Percentiles rank a stretch among this genome's conserved stretches.
Conservation (phyloP, 768 basidiomycete species). For the Paxillus involutus region DNA sequence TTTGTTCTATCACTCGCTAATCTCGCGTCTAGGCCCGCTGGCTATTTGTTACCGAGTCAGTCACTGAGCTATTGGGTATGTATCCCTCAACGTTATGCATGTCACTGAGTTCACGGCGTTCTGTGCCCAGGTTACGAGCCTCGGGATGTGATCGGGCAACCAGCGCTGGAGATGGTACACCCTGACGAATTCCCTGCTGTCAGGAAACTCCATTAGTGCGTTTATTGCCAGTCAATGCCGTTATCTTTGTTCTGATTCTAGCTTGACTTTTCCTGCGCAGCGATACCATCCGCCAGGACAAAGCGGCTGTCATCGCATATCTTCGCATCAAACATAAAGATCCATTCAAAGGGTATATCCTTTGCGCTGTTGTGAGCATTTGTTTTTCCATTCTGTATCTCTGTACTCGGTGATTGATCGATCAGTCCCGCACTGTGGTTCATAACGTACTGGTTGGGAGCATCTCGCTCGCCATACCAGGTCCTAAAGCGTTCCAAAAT, state of each 20-base stretch:
- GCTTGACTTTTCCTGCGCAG: constrained; percentile 33
- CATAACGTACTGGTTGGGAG: constrained; percentile 76
- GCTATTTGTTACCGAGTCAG: constrained; percentile 66
- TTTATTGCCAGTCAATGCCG: constrained; percentile 2
- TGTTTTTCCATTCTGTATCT: neutral
- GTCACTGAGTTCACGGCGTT: neutral
- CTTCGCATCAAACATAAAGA: constrained; percentile 80
- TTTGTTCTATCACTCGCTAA: constrained; percentile 2
- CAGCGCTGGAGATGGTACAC: constrained; percentile 76
- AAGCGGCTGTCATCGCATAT: constrained; percentile 77
- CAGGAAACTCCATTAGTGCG: constrained; percentile 70
- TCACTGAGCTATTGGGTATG: constrained; percentile 62
- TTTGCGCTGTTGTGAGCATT: constrained; percentile 68
- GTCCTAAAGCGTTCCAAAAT: constrained; percentile 74
- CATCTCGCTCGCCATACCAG: constrained; percentile 74
- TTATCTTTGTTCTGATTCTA: neutral
- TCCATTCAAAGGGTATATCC: constrained; percentile 70
- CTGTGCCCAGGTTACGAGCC: constrained; percentile 66
- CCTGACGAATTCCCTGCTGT: constrained; percentile 73
- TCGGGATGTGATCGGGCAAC: constrained; percentile 63
- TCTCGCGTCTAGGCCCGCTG: constrained; percentile 52
- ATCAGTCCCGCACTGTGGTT: constrained; percentile 62
- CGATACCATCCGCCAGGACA: constrained; percentile 75
- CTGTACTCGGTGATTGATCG: constrained; percentile 5
- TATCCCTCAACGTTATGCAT: neutral